Evolutionary conservation across 768 basidiomycete species (phyloP), one percentile per base, ranked within the genome.

Genomic region (Calocybe gangraenosa): DNA sequence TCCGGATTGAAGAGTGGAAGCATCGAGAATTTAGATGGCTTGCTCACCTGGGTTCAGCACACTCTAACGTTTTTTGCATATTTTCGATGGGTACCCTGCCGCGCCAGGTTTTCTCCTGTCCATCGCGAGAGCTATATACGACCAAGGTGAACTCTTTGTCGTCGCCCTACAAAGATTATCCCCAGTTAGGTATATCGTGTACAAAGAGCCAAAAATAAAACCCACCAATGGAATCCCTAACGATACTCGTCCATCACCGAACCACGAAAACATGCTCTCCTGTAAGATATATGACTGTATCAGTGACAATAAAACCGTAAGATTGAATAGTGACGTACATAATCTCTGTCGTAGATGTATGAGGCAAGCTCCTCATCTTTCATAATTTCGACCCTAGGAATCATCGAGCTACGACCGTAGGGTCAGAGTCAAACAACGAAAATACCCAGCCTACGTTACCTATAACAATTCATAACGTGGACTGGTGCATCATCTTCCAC

Each of bases 381-480:
- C 36, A 62, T 50, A 50, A 81, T 69, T 17, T 55, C 42, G 15
- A 62, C 53, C 30, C 60, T 60, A 0, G 71, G 66, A 9, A 79
- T 54, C 1, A 62, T 68, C 1, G 69, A 60, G 39, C 75, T 76
- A 33, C 21, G 19, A 30, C 13, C 5, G 23, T 21, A 4, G 10
- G 11, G 5, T 5, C 5, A 28, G 5, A 11, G 25, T 6, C 3
- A 3, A 17, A 44, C 22, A 21, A 19, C 7, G n/a, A 39, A 44
- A 14, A 30, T 19, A 33, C 41, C 18, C n/a, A n/a, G n/a, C n/a
- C n/a, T n/a, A n/a, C 44, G 61, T 47, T 42, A 76, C 77, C 70
- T 71, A 53, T 75, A 80, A 49, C 77, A 61, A 32, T 69, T 57
- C 57, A 62, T 40, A 34, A 58, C 0, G 52, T 48, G 11, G 46